phyloP scores from a whole-genome alignment of 306 rosid genomes.

The Trichosanthes truncata region DNA sequence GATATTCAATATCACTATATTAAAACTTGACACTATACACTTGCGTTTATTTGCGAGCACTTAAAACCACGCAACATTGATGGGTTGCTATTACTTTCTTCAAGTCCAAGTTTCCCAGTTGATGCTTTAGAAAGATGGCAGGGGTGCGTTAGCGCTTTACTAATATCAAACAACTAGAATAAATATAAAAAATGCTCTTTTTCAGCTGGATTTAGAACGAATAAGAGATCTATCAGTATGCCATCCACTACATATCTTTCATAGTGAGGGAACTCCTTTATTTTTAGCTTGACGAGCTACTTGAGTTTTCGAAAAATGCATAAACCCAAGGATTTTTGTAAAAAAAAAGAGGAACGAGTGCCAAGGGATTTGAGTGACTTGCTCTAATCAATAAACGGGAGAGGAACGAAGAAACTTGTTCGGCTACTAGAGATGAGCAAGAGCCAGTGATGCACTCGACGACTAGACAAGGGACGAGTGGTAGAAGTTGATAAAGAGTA shows the following conservation, averaged over 20 bases:
- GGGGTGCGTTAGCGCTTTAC: too few species aligned
- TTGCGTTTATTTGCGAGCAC: too few species aligned
- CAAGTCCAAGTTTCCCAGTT: background rate
- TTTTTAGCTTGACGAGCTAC: background rate
- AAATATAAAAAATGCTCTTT: too few species aligned
- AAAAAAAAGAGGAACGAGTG: background rate
- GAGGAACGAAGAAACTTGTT: too few species aligned
- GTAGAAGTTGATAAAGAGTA: background rate
- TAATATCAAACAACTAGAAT: too few species aligned
- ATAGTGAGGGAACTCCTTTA: background rate
- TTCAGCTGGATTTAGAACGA: too few species aligned
- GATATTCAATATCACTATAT: too few species aligned
- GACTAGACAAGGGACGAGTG: background rate
- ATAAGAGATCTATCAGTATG: background rate
- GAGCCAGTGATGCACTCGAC: background rate
- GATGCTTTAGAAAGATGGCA: background rate
- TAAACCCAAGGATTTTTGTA: background rate
- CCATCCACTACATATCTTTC: background rate
- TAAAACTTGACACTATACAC: too few species aligned
- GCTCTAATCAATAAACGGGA: background rate
- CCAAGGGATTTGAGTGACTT: background rate
- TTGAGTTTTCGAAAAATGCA: background rate
- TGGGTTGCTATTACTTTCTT: too few species aligned
- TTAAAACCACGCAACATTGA: too few species aligned
- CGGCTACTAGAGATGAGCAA: background rate